Base-by-base conservation (phyloP, 345 rosid species). In the Pseudoturritis turrita region DNA sequence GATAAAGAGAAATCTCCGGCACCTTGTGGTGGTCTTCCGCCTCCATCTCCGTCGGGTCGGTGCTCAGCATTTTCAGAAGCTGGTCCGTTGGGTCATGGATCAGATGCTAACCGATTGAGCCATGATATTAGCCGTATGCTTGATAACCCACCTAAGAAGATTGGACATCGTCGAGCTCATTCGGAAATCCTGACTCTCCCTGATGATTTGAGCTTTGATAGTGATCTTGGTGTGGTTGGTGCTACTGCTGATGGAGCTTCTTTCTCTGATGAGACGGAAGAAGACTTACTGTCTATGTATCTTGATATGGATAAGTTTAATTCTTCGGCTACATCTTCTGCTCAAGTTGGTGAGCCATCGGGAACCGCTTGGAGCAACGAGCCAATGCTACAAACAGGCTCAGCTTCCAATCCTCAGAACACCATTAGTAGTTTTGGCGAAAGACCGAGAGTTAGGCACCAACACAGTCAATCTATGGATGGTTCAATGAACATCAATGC, bases 101-200 rank as follows among this genome's bases (percentile, higher is more conserved):
- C 88, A 10, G 90, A 87, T 50, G 66, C 88, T 29, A 83, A 70
- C 51, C 68, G 78, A 5, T 83, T 86, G 70, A 85, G 94, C 75
- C 87, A 86, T 76, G 98, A 89, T 70, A 81, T 92, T 33, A 90
- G 94, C 78, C 85, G 86, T 74, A 88, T 95, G 98, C 78, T 88
- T 1, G 98, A 92, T 77, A 84, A 88, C 37, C 98, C 98, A 17
- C 86, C 85, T 0, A 92, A 81, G 94, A 87, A 87, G 41, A 39
- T 83, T 33, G 96, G 99, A n/a, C 99, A 95, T 17, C 92, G 99
- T 19, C 87, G 99, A 26, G 94, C 97, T 49, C 98, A 91, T 73
- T 95, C 99, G 0, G 99, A 95, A 56, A 92, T 95, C 71, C 89
- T 95, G 15, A 89, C 87, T 46, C 91, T 88, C 10, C 97, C 99